Evolutionary conservation across 2,329 filamentous ascomycete species (phyloP).

Genomic region (Tolypocladium ophioglossoides): DNA sequence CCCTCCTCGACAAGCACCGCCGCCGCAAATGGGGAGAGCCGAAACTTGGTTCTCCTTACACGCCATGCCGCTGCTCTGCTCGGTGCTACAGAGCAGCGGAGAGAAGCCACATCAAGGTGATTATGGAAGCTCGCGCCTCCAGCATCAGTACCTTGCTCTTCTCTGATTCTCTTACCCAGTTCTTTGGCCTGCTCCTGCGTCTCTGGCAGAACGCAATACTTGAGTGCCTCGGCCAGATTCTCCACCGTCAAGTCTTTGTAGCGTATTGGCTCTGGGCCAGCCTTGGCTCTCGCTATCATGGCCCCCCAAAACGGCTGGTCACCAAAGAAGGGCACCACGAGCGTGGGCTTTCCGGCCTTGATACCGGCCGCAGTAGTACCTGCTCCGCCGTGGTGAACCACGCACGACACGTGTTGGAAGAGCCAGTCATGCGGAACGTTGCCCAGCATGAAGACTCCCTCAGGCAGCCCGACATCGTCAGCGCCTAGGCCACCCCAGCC

Average conservation of each 20-base stretch:
- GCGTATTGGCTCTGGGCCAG: slow-evolving; percentile 60
- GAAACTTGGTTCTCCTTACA: slow-evolving; percentile 54
- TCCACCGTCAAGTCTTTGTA: slow-evolving; percentile 57
- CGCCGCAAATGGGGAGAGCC: slow-evolving; percentile 63
- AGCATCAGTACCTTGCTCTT: slow-evolving; percentile 52
- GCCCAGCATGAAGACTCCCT: slow-evolving; percentile 72
- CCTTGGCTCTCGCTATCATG: slow-evolving; percentile 63
- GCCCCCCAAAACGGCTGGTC: slow-evolving; percentile 78
- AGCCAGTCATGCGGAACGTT: slow-evolving; percentile 87
- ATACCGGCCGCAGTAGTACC: slow-evolving; percentile 86
- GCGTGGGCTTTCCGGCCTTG: slow-evolving; percentile 65
- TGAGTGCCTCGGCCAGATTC: slow-evolving; percentile 55
- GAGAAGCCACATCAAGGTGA: slow-evolving; percentile 53
- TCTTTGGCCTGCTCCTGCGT: slow-evolving; percentile 45
- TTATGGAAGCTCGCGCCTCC: slow-evolving; percentile 61
- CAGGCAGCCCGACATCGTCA: slow-evolving; percentile 57
- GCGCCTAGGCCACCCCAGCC: slow-evolving; percentile 81
- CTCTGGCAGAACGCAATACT: slow-evolving; percentile 46
- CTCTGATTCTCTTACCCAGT: slow-evolving; percentile 53
- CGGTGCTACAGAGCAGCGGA: slow-evolving; percentile 61
- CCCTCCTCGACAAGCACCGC: slow-evolving; percentile 55
- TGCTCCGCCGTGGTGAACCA: slow-evolving; percentile 81
- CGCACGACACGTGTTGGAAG: slow-evolving; percentile 68
- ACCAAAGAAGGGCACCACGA: slow-evolving; percentile 79
- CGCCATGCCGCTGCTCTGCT: slow-evolving; percentile 64